A percentile compares a stretch with the other conserved stretches of the same genome.
Conservation (phyloP, 1,139 yeast genomes). For the Kurtzmaniella quercitrusa region DNA sequence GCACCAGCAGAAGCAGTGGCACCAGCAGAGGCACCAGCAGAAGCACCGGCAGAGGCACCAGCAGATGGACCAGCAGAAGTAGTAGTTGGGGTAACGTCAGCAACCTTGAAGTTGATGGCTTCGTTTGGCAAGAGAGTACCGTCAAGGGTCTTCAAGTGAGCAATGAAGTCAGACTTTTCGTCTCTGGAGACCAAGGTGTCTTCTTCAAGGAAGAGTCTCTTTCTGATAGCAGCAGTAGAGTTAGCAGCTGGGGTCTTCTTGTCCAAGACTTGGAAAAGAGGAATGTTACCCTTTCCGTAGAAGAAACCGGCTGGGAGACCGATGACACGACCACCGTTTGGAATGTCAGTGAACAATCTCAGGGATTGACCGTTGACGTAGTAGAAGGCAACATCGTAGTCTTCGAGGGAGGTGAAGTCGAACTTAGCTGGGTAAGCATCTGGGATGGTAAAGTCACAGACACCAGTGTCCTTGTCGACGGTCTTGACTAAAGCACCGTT, state of each 20-base stretch:
- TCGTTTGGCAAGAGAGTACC: slow-evolving; percentile 20
- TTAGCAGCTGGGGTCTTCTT: slow-evolving; percentile 28
- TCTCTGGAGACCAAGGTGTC: slow-evolving; percentile 21
- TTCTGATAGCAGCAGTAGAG: slow-evolving; percentile 42
- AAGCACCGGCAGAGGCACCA: neutral
- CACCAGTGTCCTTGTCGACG: slow-evolving; percentile 41
- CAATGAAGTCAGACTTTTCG: slow-evolving; percentile 28
- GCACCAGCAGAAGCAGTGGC: slow-evolving; percentile 22
- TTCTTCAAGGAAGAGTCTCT: slow-evolving; percentile 26
- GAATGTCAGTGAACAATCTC: slow-evolving; percentile 34
- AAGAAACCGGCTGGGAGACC: slow-evolving; percentile 28
- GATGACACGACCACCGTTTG: slow-evolving; percentile 31
- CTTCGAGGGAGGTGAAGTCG: slow-evolving; percentile 24
- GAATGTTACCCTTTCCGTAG: slow-evolving; percentile 20
- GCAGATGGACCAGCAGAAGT: slow-evolving; percentile 11
- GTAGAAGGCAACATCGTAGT: slow-evolving; percentile 35
- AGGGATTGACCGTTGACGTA: slow-evolving; percentile 22
- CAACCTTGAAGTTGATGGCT: slow-evolving; percentile 20
- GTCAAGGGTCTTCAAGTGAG: slow-evolving; percentile 20
- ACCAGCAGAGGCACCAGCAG: slow-evolving; percentile 23
- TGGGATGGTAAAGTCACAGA: slow-evolving; percentile 38
- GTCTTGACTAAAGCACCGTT: slow-evolving; percentile 28
- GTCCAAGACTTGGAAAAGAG: slow-evolving; percentile 29
- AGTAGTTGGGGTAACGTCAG: slow-evolving; percentile 13
- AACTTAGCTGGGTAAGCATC: slow-evolving; percentile 22